Percentiles rank a stretch among this genome's conserved stretches.
These are phyloP conservation scores for Lanmaoa rubissima DNA, from an alignment of 768 basidiomycete species.

Conservation along the genomic window DNA sequence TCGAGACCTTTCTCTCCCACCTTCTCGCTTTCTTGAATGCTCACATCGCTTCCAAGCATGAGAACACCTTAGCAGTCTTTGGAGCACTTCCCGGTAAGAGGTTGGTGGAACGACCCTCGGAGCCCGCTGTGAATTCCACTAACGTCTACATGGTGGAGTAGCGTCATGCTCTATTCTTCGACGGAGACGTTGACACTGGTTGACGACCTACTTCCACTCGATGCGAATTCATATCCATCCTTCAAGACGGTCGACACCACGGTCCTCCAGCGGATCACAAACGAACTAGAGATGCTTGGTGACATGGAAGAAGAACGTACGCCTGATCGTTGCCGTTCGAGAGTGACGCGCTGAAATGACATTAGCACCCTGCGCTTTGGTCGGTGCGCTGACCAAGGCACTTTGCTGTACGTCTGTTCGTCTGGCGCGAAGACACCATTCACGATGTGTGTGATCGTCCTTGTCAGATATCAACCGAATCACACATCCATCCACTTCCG, in stretches of 20 bases:
- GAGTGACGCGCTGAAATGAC: slow-evolving; percentile 5
- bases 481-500: slow-evolving; percentile 34
- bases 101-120: slow-evolving; percentile 38
- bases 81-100: slow-evolving; percentile 85
- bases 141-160: slow-evolving; percentile 28
- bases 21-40: slow-evolving; percentile 90
- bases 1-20: slow-evolving; percentile 77
- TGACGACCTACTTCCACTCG: slow-evolving; percentile 41
- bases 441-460: slow-evolving; percentile 24
- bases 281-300: slow-evolving; percentile 56
- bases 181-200: slow-evolving; percentile 41
- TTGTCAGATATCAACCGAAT: slow-evolving; percentile 66
- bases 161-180: slow-evolving; percentile 77
- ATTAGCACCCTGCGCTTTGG: slow-evolving; percentile 66
- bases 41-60: slow-evolving; percentile 86
- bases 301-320: slow-evolving; percentile 47
- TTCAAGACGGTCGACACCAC: slow-evolving; percentile 76
- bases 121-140: neutral
- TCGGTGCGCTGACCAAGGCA: slow-evolving; percentile 88
- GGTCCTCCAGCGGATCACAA: slow-evolving; percentile 58
- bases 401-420: slow-evolving; percentile 67
- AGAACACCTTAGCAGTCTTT: slow-evolving; percentile 91
- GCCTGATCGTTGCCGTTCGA: neutral
- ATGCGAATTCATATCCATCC: slow-evolving; percentile 81
- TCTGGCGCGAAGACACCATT: neutral